phyloP scores from a whole-genome alignment of 2,329 filamentous ascomycete species.

The Claviceps pusilla region DNA sequence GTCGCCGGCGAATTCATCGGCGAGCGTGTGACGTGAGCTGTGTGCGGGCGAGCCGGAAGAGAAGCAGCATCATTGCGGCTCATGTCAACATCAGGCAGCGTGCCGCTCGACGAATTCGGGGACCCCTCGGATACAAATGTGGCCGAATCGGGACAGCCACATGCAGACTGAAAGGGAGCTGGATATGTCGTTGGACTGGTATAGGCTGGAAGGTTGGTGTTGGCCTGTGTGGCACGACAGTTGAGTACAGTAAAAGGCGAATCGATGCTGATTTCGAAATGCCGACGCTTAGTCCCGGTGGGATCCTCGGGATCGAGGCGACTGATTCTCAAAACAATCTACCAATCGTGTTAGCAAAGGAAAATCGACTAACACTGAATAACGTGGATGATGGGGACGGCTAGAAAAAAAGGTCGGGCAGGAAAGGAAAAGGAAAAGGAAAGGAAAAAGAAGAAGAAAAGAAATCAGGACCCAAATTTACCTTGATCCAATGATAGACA shows the following conservation, averaged over 20 bases:
- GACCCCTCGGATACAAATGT: slow-evolving; percentile 43
- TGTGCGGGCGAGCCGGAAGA: slow-evolving; percentile 36
- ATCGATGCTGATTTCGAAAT: slow-evolving; percentile 94
- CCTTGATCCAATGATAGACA: slow-evolving; percentile 94
- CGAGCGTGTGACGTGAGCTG: slow-evolving; percentile 34
- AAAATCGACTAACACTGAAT: too few relatives aligned
- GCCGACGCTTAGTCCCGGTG: slow-evolving; percentile 54
- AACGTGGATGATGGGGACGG: too few relatives aligned
- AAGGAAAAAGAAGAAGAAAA: not conserved
- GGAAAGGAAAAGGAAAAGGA: too few relatives aligned
- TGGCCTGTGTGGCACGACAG: slow-evolving; percentile 82
- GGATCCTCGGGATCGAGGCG: slow-evolving; percentile 67
- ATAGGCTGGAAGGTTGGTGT: slow-evolving; percentile 75
- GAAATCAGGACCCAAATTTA: slow-evolving; percentile 19
- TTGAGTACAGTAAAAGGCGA: slow-evolving; percentile 88
- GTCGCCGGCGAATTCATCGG: slow-evolving; percentile 16
- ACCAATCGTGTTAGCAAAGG: slow-evolving; percentile 1
- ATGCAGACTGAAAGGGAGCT: slow-evolving; percentile 28
- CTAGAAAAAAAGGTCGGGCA: not conserved
- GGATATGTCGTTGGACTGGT: slow-evolving; percentile 35
- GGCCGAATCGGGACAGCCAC: slow-evolving; percentile 42
- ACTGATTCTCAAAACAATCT: slow-evolving; percentile 88
- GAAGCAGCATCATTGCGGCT: slow-evolving; percentile 22
- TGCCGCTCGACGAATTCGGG: slow-evolving; percentile 46
- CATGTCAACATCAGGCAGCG: slow-evolving; percentile 26